Evolutionary conservation across 257 asterid genomes (phyloP).

Genomic region (Rhazya stricta): DNA sequence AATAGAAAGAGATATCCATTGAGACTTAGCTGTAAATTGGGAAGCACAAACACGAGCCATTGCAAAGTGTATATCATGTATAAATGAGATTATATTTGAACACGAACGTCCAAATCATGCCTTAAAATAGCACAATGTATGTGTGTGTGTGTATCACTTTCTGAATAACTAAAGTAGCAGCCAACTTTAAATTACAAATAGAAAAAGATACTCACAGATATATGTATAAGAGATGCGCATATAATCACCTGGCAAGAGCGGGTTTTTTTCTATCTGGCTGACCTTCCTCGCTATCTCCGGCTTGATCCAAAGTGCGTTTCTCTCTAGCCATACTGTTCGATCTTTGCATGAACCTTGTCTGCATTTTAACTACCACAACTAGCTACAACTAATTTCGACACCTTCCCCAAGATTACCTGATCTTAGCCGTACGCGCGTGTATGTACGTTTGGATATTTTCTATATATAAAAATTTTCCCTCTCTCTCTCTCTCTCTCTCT

Average conservation of each 20-base stretch:
- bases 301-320: constrained; percentile 70
- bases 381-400: constrained; percentile 2
- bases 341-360: constrained; percentile 51
- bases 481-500: background rate
- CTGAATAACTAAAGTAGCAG: background rate
- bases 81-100: no score
- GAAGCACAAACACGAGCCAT: background rate
- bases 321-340: constrained; percentile 64
- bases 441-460: background rate
- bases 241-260: constrained; percentile 92
- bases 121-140: background rate
- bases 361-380: constrained; percentile 35
- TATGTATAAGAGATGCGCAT: background rate
- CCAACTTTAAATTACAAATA: background rate
- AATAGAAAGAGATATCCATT: background rate
- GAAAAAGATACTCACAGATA: background rate
- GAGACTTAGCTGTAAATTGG: background rate
- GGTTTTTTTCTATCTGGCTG: constrained; percentile 92
- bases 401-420: constrained; percentile 6
- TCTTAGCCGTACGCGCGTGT: constrained; percentile 2
- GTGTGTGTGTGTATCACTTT: background rate
- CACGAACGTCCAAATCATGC: background rate
- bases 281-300: constrained; percentile 48
- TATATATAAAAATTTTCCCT: background rate
- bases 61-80: no score